phyloP scores from a whole-genome alignment of 495 filamentous ascomycete genomes.

The Tricharina praecox region DNA sequence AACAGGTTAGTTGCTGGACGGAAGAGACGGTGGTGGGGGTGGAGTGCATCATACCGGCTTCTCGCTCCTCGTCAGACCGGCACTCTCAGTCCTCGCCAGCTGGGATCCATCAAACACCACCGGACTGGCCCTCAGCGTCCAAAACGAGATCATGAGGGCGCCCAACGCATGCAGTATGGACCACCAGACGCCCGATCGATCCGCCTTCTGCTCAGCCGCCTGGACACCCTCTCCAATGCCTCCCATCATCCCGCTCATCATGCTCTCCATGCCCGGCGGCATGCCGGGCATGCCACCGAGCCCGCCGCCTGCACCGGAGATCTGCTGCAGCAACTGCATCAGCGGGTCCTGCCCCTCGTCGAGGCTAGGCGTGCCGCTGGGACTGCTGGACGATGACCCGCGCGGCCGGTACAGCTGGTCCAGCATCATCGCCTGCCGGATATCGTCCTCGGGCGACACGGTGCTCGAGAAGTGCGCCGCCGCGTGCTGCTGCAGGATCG shows the following conservation, averaged over 20 bases:
- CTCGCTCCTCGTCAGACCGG: slow-evolving; percentile 11
- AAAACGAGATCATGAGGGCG: slow-evolving; percentile 16
- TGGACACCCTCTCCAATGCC: slow-evolving; percentile 3
- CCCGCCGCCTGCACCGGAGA: slow-evolving; percentile 14
- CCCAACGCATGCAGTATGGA: slow-evolving; percentile 16
- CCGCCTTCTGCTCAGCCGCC: slow-evolving; percentile 3
- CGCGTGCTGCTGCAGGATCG: not conserved
- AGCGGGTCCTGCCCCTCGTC: slow-evolving; percentile 20
- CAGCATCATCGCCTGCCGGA: slow-evolving; percentile 33
- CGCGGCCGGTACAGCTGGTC: slow-evolving; percentile 1
- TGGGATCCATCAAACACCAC: slow-evolving; percentile 18
- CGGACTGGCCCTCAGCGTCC: slow-evolving; percentile 11
- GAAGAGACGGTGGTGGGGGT: no score
- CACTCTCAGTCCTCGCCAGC: slow-evolving; percentile 12
- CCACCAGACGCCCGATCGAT: slow-evolving; percentile 23
- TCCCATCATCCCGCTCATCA: slow-evolving; percentile 8
- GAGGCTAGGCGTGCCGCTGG: not conserved
- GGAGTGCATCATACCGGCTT: slow-evolving; percentile 16
- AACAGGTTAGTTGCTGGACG: no score
- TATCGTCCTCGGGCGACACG: slow-evolving; percentile 18
- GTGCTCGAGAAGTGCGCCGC: slow-evolving; percentile 19
- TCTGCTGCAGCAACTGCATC: slow-evolving; percentile 23
- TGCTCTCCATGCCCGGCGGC: slow-evolving; percentile 17
- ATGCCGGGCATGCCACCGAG: slow-evolving; percentile 5
- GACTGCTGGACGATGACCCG: not conserved